phyloP scores from a whole-genome alignment of 2,329 filamentous ascomycete species.

The Xylaria sp. region DNA sequence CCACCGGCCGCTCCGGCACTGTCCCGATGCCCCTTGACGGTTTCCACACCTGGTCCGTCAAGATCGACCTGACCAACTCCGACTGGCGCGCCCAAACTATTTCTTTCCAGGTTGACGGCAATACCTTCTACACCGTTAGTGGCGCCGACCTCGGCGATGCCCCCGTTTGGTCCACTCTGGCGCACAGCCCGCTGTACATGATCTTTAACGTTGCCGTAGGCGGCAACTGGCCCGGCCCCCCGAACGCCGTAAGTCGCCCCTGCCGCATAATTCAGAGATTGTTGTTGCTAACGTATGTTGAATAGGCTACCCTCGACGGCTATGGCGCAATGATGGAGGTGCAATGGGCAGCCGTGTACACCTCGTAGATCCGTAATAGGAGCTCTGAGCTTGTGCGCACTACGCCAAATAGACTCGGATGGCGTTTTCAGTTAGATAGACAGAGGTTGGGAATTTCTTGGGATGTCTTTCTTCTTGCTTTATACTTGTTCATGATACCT shows the following conservation, averaged over 20 bases:
- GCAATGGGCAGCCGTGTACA: constrained; percentile 41
- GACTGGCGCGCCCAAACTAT: constrained; percentile 57
- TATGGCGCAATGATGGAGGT: constrained; percentile 44
- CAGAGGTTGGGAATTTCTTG: constrained; percentile 17
- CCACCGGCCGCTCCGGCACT: constrained; percentile 47
- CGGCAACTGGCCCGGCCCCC: constrained; percentile 51
- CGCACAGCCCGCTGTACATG: constrained; percentile 55
- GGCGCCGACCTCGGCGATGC: constrained; percentile 53
- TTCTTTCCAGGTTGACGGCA: constrained; percentile 56
- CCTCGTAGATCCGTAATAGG: constrained; percentile 30
- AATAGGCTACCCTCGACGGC: constrained; percentile 37
- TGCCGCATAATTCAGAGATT: background rate
- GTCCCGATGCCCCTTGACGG: constrained; percentile 45
- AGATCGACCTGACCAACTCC: constrained; percentile 54
- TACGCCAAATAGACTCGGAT: constrained; percentile 16
- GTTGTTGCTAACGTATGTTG: constrained; percentile 21
- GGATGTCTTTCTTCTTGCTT: constrained; percentile 11
- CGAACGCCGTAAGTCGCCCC: constrained; percentile 35
- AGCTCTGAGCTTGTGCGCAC: background rate
- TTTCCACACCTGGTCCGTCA: constrained; percentile 58
- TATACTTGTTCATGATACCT: constrained; percentile 37
- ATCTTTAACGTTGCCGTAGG: constrained; percentile 63
- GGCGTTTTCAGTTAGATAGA: constrained; percentile 33
- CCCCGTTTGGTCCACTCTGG: constrained; percentile 55
- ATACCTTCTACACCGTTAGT: constrained; percentile 49